Evolutionary conservation across 768 basidiomycete genomes (phyloP), one percentile per base, ranked within the genome.

Genomic region (Rhizopogon sp.): DNA sequence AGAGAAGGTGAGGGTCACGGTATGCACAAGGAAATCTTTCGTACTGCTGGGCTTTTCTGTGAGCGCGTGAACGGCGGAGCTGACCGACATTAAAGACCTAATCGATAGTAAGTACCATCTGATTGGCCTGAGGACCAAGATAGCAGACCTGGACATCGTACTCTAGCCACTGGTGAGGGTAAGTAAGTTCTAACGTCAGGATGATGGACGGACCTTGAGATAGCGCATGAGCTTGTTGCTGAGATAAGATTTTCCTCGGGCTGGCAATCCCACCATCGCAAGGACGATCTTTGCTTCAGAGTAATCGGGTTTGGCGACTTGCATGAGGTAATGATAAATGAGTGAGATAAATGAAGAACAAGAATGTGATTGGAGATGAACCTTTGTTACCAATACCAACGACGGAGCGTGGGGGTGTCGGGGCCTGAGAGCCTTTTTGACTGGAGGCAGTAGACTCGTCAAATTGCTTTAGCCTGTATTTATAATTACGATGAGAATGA

Each of bases 11-110:
- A 37, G 5, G 43, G 35, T 62, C 11, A 52, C 17, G 50, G 52
- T 13, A 40, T 16, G n/a, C 43, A 22, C 11, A 1, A 40, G 3
- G 8, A 17, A 22, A 20, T 3, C 64, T 78, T 55, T 62, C 70
- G 3, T 58, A 92, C 88, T 85, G 81, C 64, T 86, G 76, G n/a
- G 87, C 88, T 67, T 79, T 83, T 65, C 90, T 84, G 56, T 76
- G 81, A 14, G 96, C 96, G 59, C 94, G 84, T 1, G 88, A 88
- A 29, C 94, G 83, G 54, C 95, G 82, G 22, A 97, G 75, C 69
- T 98, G 96, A 6, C 96, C 97, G 29, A 98, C 97, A 66, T 99
- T 98, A 78, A 98, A 98, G 5, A 98, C 97, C 90, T 94, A 50
- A 42, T 2, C 49, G 49, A 45, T 25, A 39, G 43, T 31, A 13